Conservation (phyloP, 352 stramenopile species). For the Pythium monospermum region DNA sequence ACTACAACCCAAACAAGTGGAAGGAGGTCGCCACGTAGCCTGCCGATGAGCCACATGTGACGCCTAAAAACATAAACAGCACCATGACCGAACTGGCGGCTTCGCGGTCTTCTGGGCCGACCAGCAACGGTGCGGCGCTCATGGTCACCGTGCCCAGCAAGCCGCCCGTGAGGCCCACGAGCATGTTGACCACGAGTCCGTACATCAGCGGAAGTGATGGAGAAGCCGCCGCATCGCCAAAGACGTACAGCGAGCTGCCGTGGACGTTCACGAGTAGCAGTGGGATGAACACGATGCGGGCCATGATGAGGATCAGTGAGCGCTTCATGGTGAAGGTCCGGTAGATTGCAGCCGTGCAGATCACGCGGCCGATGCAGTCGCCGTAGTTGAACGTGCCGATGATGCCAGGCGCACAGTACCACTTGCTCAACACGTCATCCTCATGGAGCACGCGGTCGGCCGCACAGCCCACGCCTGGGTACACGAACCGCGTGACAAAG, state of each 20-base stretch:
- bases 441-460: constrained; percentile 17
- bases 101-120: constrained; percentile 52
- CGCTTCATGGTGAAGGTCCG: constrained; percentile 50
- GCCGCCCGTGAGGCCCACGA: constrained; percentile 46
- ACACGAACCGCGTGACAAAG: constrained; percentile 50
- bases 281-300: constrained; percentile 51
- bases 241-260: constrained; percentile 49
- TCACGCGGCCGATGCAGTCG: constrained; percentile 49
- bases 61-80: constrained; percentile 49
- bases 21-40: constrained; percentile 48
- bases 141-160: constrained; percentile 64
- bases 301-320: constrained; percentile 33
- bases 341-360: constrained; percentile 43
- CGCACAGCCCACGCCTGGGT: constrained; percentile 45
- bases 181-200: constrained; percentile 43
- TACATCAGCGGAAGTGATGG: constrained; percentile 22
- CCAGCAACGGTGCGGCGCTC: constrained; percentile 39
- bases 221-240: constrained; percentile 24
- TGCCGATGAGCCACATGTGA: constrained; percentile 38
- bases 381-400: constrained; percentile 61
- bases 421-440: constrained; percentile 23
- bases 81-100: constrained; percentile 54
- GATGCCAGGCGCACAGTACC: constrained; percentile 52
- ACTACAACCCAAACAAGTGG: constrained; percentile 39
- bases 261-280: constrained; percentile 48